These are phyloP conservation scores for Lolium perenne DNA, from an alignment of 176 grass and related monocot genomes.

Conservation along the genomic window DNA sequence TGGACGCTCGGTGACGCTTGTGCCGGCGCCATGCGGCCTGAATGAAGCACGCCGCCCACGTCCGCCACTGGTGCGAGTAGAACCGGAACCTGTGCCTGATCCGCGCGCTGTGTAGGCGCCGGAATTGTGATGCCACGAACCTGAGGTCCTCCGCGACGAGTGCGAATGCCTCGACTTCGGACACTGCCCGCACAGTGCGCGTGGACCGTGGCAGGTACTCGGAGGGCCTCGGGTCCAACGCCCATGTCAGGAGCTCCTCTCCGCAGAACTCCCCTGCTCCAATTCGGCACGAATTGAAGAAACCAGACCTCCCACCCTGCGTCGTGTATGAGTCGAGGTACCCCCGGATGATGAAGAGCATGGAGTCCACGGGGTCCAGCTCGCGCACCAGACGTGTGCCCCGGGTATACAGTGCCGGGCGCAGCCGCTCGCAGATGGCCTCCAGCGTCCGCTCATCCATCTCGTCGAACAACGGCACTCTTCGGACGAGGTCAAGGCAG, in stretches of 20 bases:
- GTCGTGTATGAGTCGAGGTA: constrained; percentile 90
- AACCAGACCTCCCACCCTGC: constrained; percentile 80
- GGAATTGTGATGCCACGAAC: constrained; percentile 82
- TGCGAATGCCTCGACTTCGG: constrained; percentile 94
- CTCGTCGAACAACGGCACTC: constrained; percentile 92
- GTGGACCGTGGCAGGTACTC: constrained; percentile 75
- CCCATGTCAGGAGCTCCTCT: constrained; percentile 96
- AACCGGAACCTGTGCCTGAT: constrained; percentile 86
- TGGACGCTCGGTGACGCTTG: constrained; percentile 67
- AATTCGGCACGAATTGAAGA: constrained; percentile 95
- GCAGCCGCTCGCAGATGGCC: constrained; percentile 92
- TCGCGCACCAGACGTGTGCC: constrained; percentile 79
- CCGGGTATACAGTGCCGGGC: constrained; percentile 80
- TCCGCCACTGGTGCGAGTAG: constrained; percentile 95
- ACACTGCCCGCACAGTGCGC: constrained; percentile 81
- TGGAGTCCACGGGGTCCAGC: constrained; percentile 83
- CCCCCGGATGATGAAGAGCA: constrained; percentile 96
- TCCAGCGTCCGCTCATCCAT: constrained; percentile 97
- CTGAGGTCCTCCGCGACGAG: constrained; percentile 86
- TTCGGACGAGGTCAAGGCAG: constrained; percentile 80
- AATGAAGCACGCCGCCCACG: constrained; percentile 95
- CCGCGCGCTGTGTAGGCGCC: constrained; percentile 81
- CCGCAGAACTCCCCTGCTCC: constrained; percentile 95
- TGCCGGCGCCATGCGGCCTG: constrained; percentile 83
- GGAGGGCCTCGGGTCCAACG: constrained; percentile 69